Conservation (phyloP, 257 asterid genomes). For the Fraxinus anomala region DNA sequence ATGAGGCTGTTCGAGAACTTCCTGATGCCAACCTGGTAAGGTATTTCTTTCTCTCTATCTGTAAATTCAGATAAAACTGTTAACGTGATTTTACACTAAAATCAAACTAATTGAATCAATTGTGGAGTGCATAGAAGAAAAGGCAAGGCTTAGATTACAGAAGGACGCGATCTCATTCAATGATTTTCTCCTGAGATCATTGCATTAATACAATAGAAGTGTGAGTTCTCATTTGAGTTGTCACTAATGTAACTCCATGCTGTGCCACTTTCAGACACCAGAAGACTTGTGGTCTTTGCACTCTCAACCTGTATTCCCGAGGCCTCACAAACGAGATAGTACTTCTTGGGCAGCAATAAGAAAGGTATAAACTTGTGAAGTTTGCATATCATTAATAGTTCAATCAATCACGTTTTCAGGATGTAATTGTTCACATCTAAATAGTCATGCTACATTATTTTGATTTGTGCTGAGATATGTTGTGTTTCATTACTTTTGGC, state of each 20-base stretch:
- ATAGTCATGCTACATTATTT: background rate
- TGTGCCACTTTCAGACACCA: slow-evolving; percentile 68
- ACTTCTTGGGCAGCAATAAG: slow-evolving; percentile 72
- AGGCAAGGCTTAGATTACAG: slow-evolving; percentile 6
- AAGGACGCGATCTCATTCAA: slow-evolving; percentile 4
- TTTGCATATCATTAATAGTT: slow-evolving; percentile 12
- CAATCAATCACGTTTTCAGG: background rate
- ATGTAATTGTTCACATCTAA: slow-evolving; percentile 5
- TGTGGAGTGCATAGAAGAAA: slow-evolving; percentile 11
- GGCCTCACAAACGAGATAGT: slow-evolving; percentile 75
- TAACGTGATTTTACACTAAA: slow-evolving; percentile 12
- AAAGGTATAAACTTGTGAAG: slow-evolving; percentile 52
- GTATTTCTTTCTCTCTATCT: slow-evolving; percentile 63
- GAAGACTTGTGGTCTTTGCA: slow-evolving; percentile 93
- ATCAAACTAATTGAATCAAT: slow-evolving; percentile 8
- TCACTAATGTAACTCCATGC: slow-evolving; percentile 37
- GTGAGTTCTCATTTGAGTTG: slow-evolving; percentile 11
- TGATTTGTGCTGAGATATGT: background rate
- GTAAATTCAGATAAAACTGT: slow-evolving; percentile 25
- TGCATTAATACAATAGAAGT: slow-evolving; percentile 21
- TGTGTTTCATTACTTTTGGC: too few relatives aligned
- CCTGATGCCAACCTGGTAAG: slow-evolving; percentile 99
- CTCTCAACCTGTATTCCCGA: slow-evolving; percentile 77
- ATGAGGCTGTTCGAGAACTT: slow-evolving; percentile 96
- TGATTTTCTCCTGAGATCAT: slow-evolving; percentile 22